Conservation (phyloP, 2,329 filamentous ascomycete genomes). For the Pseudopyricularia javanii region DNA sequence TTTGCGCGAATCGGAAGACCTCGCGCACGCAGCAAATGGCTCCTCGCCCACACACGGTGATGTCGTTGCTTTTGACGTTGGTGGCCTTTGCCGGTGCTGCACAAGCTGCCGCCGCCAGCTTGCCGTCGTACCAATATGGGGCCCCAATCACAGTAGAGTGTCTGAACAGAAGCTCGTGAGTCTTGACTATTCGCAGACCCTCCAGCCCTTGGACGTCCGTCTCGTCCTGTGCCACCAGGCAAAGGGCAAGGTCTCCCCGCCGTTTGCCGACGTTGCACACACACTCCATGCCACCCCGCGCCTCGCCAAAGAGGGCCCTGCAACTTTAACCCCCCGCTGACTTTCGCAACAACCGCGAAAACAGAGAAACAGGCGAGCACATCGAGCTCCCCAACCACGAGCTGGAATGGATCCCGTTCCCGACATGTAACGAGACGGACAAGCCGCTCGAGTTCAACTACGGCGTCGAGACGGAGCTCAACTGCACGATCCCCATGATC, state of each 20-base stretch:
- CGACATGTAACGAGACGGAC: conserved; percentile 76
- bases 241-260: background rate
- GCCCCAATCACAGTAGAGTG: conserved; percentile 59
- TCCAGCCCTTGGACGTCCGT: too few species aligned
- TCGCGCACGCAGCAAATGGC: background rate
- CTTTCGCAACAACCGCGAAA: conserved; percentile 1
- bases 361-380: conserved; percentile 79
- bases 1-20: background rate
- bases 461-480: conserved; percentile 68
- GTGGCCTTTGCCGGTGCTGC: conserved; percentile 6
- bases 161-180: conserved; percentile 62
- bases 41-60: background rate
- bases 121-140: conserved; percentile 54
- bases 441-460: conserved; percentile 76
- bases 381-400: conserved; percentile 70
- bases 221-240: background rate
- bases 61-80: conserved; percentile 3
- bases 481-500: conserved; percentile 71
- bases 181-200: too few species aligned
- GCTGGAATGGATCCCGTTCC: conserved; percentile 86
- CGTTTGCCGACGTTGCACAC: background rate
- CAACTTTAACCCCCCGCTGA: background rate
- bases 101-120: conserved; percentile 22
- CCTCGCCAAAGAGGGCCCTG: background rate
- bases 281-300: background rate